Evolutionary conservation across 768 basidiomycete species (phyloP).

Genomic region (Macrolepiota dolichaula): DNA sequence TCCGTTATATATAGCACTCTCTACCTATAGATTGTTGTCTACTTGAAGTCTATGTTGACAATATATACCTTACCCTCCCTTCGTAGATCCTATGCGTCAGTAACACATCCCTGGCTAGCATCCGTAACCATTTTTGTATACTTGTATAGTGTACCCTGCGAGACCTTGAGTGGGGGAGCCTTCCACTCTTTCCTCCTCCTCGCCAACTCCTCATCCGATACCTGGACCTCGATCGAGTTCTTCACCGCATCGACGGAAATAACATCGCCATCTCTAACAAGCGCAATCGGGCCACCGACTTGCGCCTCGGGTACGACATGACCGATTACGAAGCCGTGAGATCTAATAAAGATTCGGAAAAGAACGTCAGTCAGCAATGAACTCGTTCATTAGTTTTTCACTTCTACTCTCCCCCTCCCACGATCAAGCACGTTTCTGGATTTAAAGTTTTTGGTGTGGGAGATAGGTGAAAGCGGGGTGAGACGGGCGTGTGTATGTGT

Average conservation of each 20-base stretch:
- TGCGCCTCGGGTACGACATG: conserved; percentile 97
- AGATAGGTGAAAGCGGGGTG: neutral
- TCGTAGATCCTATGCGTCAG: conserved; percentile 56
- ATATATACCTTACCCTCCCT: neutral
- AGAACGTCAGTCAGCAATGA: neutral
- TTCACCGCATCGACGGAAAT: conserved; percentile 87
- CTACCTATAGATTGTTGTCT: too few species aligned
- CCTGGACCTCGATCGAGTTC: conserved; percentile 77
- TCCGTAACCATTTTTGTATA: conserved; percentile 87
- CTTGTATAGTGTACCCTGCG: conserved; percentile 83
- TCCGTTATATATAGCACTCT: too few species aligned
- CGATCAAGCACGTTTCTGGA: neutral
- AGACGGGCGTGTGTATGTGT: neutral
- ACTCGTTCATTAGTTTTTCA: neutral
- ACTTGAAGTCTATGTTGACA: too few species aligned
- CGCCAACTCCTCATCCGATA: conserved; percentile 78
- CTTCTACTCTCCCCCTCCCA: neutral
- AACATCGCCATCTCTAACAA: conserved; percentile 83
- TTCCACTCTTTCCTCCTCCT: conserved; percentile 70
- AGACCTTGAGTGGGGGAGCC: conserved; percentile 81
- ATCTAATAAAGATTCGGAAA: conserved; percentile 42
- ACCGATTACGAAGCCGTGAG: conserved; percentile 95
- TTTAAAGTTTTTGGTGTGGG: neutral
- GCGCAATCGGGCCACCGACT: conserved; percentile 89
- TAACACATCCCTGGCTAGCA: conserved; percentile 91